Evolutionary conservation across 768 basidiomycete genomes (phyloP), one percentile per base, ranked within the genome.

Genomic region (Phylloporus sp.): DNA sequence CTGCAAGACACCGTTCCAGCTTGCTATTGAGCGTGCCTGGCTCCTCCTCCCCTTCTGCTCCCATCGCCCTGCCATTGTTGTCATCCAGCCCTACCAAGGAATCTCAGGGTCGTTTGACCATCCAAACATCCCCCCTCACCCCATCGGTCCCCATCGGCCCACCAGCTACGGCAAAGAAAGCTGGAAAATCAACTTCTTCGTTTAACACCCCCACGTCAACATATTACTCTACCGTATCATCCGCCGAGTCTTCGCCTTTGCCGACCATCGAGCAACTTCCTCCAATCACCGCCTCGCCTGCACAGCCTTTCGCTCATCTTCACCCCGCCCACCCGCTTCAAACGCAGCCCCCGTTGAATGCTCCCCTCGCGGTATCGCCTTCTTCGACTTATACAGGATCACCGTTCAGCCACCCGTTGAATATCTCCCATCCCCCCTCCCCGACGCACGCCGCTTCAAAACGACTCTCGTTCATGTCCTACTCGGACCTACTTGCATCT

Each of bases 401-500:
- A 2, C 67, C 68, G 2, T 70, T 48, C 38, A 36, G 28, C 10
- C 53, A 54, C 22, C 59, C 62, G 29, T 51, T 62, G 50, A 62
- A 58, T 28, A 46, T 65, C 40, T 64, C 65, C 35, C 66, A 63
- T 29, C 73, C 75, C 9, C 74, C 80, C 18, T 80, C 80, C 11
- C 78, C 82, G 6, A 73, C 76, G 1, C 73, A 77, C 47, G 57
- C 10, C 2, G 57, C 67, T 76, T 72, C 74, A 26, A 91, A 92
- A 59, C 85, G 90, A 2, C 80, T 92, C 11, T 93, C 91, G 0
- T 95, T 94, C 76, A 80, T 95, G 70, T 88, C 91, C 4, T 94
- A 94, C 68, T 80, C 85, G 24, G 92, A 95, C 67, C 78, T 95
- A 3, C 80, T 95, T 36, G 73, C 86, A 0, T 87, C 85, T 0